A percentile compares a stretch with the other conserved stretches of the same genome.
These are phyloP conservation scores for Annulohypoxylon truncatum DNA, from an alignment of 2,329 filamentous ascomycete genomes.

Conservation along the genomic window DNA sequence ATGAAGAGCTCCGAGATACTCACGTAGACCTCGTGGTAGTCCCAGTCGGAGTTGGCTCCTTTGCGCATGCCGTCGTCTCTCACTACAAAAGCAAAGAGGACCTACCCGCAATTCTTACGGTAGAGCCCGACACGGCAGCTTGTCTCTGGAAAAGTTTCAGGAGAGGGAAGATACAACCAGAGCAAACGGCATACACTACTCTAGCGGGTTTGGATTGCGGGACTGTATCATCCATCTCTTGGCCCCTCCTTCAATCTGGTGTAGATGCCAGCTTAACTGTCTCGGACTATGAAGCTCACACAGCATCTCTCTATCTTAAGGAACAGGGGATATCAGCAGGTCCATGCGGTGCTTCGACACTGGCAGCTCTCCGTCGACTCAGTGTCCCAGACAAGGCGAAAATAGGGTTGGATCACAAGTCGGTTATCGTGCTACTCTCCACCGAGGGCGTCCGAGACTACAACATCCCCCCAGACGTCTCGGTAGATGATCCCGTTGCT, in stretches of 20 bases:
- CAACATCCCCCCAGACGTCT: slow-evolving; percentile 49
- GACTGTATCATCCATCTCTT: slow-evolving; percentile 60
- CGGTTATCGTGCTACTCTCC: slow-evolving; percentile 71
- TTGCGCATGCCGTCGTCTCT: slow-evolving; percentile 73
- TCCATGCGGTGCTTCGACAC: slow-evolving; percentile 62
- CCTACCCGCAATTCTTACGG: slow-evolving; percentile 62
- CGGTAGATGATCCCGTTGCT: slow-evolving; percentile 42
- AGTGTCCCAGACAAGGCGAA: slow-evolving; percentile 45
- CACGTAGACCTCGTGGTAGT: slow-evolving; percentile 63
- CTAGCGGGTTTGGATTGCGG: slow-evolving; percentile 65
- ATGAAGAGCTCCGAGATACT: slow-evolving; percentile 63
- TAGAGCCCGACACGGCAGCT: slow-evolving; percentile 62
- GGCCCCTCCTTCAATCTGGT: slow-evolving; percentile 56
- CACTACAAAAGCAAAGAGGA: slow-evolving; percentile 65
- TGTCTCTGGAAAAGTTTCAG: slow-evolving; percentile 58
- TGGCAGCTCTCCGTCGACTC: slow-evolving; percentile 61
- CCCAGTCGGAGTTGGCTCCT: slow-evolving; percentile 77
- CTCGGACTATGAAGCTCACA: slow-evolving; percentile 57
- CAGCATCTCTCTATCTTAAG: slow-evolving; percentile 54
- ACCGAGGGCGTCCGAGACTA: slow-evolving; percentile 72
- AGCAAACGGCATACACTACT: slow-evolving; percentile 59
- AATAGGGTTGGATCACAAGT: slow-evolving; percentile 56
- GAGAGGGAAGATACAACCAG: slow-evolving; percentile 50
- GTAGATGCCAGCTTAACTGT: slow-evolving; percentile 58
- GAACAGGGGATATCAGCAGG: slow-evolving; percentile 54